Base-by-base conservation (phyloP, 2,329 filamentous ascomycete genomes). In the Graphilbum ipis-grandicollis region DNA sequence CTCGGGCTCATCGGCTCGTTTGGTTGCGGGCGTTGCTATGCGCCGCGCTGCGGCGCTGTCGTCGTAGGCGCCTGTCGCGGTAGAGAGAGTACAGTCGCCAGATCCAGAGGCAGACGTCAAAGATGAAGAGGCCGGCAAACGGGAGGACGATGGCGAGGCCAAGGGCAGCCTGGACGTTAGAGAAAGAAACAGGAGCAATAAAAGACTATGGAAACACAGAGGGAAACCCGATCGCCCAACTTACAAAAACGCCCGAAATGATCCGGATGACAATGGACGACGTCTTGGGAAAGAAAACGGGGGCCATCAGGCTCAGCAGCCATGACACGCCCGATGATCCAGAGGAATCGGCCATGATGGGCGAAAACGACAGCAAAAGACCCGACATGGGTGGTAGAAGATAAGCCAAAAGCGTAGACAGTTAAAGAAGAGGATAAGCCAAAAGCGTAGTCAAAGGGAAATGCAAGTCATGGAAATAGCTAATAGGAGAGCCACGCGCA, bases 101-200 rank as follows among this genome's bases (percentile, higher is more conserved):
- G 30, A 65, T 43, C 66, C 67, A 72, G 22, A 72, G 55, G 19
- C 53, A 48, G 34, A 72, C 48, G 47, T 73, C 68, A 44, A 68
- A 60, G 22, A 58, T 41, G 39, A 72, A 55, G 22, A 71, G 50
- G n/a, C 57, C 48, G 22, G 60, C 39, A 22, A 68, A 50, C 2
- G 68, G 68, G 0, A 65, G 40, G 31, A 62, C 53, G 31, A 67
- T 58, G 9, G 62, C 50, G 1, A 68, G 49, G 26, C 64, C 62
- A 18, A 68, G 51, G 3, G 52, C 52, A 36, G 61, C 52, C 62
- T 66, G 26, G 9, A n/a, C n/a, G n/a, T n/a, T n/a, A n/a, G 8
- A 9, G n/a, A 31, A 15, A 15, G 19, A 25, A 22, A 6, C 15
- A 12, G 7, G n/a, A n/a, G n/a, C n/a, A n/a, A n/a, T n/a, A n/a